A percentile compares a stretch with the other conserved stretches of the same genome.
Conservation (phyloP, 805 yeast genomes). For the Zygosaccharomyces bisporus region DNA sequence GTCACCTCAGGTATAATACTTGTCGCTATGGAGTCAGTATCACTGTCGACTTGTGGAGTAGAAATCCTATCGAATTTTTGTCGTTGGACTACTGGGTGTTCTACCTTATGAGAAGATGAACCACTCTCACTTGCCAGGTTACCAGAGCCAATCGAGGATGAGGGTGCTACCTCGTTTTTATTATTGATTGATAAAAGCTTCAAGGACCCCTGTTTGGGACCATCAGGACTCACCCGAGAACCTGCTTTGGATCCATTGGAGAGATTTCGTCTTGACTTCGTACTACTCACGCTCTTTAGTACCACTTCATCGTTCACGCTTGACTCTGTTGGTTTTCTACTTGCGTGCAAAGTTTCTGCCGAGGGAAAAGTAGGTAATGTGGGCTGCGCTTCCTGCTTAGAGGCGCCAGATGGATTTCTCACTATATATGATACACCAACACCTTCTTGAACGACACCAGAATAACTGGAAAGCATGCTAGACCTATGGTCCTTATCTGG, state of each 20-base stretch:
- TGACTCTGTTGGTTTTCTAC: not conserved
- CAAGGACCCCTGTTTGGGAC: constrained; percentile 14
- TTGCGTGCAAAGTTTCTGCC: constrained; percentile 9
- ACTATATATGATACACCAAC: constrained; percentile 33
- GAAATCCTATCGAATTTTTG: constrained; percentile 4
- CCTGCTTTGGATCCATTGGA: constrained; percentile 12
- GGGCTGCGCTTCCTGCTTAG: constrained; percentile 8
- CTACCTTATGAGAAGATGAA: constrained; percentile 18
- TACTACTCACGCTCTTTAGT: constrained; percentile 21
- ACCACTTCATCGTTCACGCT: constrained; percentile 15
- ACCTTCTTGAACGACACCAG: constrained; percentile 35
- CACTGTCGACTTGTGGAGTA: constrained; percentile 12
- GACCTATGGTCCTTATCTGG: constrained; percentile 12
- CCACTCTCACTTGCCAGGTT: constrained; percentile 26
- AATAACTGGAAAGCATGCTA: constrained; percentile 32
- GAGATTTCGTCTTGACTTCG: constrained; percentile 21
- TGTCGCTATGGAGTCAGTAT: constrained; percentile 23
- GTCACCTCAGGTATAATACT: constrained; percentile 30
- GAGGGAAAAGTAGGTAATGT: constrained; percentile 20
- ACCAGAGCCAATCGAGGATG: constrained; percentile 22
- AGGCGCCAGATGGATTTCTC: constrained; percentile 12
- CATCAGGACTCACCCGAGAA: constrained; percentile 5
- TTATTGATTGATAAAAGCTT: constrained; percentile 16
- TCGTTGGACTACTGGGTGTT: constrained; percentile 7
- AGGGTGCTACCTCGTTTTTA: constrained; percentile 15